Evolutionary conservation across 345 rosid genomes (phyloP).

Genomic region (Eucalyptus dawsonii): DNA sequence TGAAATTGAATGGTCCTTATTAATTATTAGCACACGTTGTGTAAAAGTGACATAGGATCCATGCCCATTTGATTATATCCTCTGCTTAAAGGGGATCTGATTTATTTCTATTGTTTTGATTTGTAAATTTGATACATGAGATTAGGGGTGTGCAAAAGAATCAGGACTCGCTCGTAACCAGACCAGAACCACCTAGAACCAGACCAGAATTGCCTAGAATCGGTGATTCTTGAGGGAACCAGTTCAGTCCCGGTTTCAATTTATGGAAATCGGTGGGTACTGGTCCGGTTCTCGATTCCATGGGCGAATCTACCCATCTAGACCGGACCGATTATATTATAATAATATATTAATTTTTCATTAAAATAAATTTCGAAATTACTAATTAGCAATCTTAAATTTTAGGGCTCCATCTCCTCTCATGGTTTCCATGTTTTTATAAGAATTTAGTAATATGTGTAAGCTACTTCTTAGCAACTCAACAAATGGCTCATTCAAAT

Average conservation of each 20-base stretch:
- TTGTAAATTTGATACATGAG: neutral
- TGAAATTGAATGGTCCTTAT: neutral
- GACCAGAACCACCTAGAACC: no score
- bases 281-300: fast-evolving
- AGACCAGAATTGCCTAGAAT: fast-evolving
- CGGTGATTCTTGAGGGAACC: no score
- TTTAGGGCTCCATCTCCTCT: no score
- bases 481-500: no score
- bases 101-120: neutral
- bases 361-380: no score
- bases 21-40: neutral
- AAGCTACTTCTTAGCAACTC: no score
- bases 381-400: no score
- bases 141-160: no score
- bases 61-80: neutral
- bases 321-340: fast-evolving
- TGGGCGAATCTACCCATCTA: fast-evolving
- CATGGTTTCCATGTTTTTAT: no score
- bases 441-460: no score
- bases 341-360: no score
- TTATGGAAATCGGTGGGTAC: no score
- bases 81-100: neutral
- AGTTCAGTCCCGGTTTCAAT: fast-evolving
- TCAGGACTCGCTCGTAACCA: fast-evolving
- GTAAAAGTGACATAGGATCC: neutral